These are phyloP conservation scores for Sanghuangporus baumii DNA, from an alignment of 1,284 basidiomycete genomes.

Conservation along the genomic window DNA sequence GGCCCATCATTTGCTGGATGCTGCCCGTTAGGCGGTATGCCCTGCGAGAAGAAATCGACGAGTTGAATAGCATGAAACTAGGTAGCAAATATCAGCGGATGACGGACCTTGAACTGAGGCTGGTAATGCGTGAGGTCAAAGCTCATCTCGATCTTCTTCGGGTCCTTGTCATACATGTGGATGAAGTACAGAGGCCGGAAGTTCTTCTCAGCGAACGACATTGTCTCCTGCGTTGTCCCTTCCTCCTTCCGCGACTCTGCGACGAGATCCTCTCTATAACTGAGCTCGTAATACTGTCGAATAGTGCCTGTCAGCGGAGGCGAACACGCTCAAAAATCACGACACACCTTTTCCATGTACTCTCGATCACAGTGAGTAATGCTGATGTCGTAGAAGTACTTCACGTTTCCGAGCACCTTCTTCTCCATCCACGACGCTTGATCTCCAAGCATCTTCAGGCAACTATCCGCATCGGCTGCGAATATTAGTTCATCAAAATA, in stretches of 20 bases:
- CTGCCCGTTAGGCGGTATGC: slow-evolving; percentile 11
- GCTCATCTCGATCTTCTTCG: slow-evolving; percentile 57
- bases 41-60: slow-evolving; percentile 1
- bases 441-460: slow-evolving; percentile 48
- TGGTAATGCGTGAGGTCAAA: slow-evolving; percentile 57
- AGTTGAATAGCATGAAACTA: slow-evolving; percentile 18
- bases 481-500: slow-evolving; percentile 61
- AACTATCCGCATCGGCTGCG: slow-evolving; percentile 53
- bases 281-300: slow-evolving; percentile 40
- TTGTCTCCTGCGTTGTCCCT: slow-evolving; percentile 35
- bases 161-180: slow-evolving; percentile 49
- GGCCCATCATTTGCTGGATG: slow-evolving; percentile 14
- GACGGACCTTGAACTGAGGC: slow-evolving; percentile 39
- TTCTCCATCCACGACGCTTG: slow-evolving; percentile 52
- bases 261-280: slow-evolving; percentile 35
- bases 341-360: slow-evolving; percentile 54
- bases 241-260: slow-evolving; percentile 31
- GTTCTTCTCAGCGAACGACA: slow-evolving; percentile 39
- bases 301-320: not conserved
- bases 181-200: slow-evolving; percentile 56
- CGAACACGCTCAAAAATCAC: slow-evolving; percentile 37
- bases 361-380: slow-evolving; percentile 51
- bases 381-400: slow-evolving; percentile 52
- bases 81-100: slow-evolving; percentile 15
- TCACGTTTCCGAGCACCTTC: slow-evolving; percentile 52